These are phyloP conservation scores for Leccinum disarticulatum DNA, from an alignment of 768 basidiomycete genomes.

Conservation along the genomic window DNA sequence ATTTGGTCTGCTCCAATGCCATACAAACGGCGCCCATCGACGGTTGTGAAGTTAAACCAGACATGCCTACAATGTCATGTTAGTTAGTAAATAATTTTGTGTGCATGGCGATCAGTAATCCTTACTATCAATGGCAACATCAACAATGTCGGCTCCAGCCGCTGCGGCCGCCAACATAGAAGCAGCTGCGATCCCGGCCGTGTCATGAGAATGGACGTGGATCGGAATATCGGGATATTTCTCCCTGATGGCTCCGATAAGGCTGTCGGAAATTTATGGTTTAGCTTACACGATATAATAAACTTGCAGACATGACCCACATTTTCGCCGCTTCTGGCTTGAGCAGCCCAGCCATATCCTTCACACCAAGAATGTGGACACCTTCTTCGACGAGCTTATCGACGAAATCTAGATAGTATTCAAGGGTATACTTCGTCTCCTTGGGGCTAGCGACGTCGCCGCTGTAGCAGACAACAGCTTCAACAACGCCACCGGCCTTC, in stretches of 20 bases:
- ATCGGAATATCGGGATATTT: slow-evolving; percentile 97
- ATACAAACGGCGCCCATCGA: slow-evolving; percentile 97
- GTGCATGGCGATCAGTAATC: slow-evolving; percentile 8
- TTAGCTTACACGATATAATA: slow-evolving; percentile 4
- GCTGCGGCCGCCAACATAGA: slow-evolving; percentile 95
- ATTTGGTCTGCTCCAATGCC: slow-evolving; percentile 90
- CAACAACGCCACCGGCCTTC: slow-evolving; percentile 98
- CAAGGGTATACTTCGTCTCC: slow-evolving; percentile 94
- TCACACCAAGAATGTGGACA: slow-evolving; percentile 95
- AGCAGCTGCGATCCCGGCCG: slow-evolving; percentile 96
- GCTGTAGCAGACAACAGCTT: slow-evolving; percentile 97
- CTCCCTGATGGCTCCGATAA: slow-evolving; percentile 92
- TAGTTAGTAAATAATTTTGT: slow-evolving; percentile 12
- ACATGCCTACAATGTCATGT: slow-evolving; percentile 69
- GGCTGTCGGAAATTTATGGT: slow-evolving; percentile 41
- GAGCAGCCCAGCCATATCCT: slow-evolving; percentile 97
- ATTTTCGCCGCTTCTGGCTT: slow-evolving; percentile 92
- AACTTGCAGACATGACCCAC: slow-evolving; percentile 42
- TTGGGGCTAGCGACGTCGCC: slow-evolving; percentile 94
- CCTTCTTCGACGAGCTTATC: slow-evolving; percentile 92
- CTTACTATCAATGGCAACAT: slow-evolving; percentile 97
- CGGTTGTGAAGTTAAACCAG: slow-evolving; percentile 96
- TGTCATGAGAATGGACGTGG: slow-evolving; percentile 99
- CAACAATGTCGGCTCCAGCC: slow-evolving; percentile 97
- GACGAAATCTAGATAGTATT: slow-evolving; percentile 97